Percentiles rank a stretch among this genome's conserved stretches.
Evolutionary conservation across 306 rosid genomes (phyloP).

Genomic region (Notholithocarpus densiflorus): DNA sequence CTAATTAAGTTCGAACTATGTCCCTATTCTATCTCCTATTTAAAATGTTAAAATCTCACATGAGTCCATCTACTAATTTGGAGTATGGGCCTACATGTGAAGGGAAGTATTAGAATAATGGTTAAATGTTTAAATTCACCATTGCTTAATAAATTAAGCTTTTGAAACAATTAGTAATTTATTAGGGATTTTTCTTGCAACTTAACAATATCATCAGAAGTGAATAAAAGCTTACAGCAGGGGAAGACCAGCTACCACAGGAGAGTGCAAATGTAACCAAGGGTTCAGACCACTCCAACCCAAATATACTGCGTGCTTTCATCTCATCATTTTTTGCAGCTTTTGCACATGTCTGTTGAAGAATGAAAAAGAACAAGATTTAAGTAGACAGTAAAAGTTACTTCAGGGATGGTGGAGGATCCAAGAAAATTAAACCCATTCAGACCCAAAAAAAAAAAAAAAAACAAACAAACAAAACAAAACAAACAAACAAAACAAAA

Average conservation of each 20-base stretch:
- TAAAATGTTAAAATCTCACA: too few relatives aligned
- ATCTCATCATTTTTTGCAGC: conserved; percentile 77
- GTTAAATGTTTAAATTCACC: too few relatives aligned
- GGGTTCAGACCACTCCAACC: conserved; percentile 88
- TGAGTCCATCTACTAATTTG: too few relatives aligned
- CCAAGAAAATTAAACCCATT: neutral
- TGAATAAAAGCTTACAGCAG: conserved; percentile 68
- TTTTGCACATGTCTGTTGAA: conserved; percentile 74
- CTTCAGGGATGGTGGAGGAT: neutral
- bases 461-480: neutral
- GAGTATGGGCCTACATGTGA: too few relatives aligned
- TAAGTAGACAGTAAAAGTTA: conserved; percentile 8
- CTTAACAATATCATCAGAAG: neutral
- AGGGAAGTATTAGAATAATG: too few relatives aligned
- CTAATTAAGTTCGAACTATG: too few relatives aligned
- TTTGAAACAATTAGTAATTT: too few relatives aligned
- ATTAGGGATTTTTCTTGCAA: neutral
- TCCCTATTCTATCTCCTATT: too few relatives aligned
- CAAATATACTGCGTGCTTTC: conserved; percentile 69
- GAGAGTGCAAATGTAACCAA: conserved; percentile 95
- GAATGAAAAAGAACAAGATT: conserved; percentile 7
- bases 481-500: neutral
- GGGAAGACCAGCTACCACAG: conserved; percentile 99
- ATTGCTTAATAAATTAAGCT: too few relatives aligned
- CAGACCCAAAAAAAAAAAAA: neutral